Conservation (phyloP, 768 basidiomycete species). For the Tylopilus vinaceipallidus region DNA sequence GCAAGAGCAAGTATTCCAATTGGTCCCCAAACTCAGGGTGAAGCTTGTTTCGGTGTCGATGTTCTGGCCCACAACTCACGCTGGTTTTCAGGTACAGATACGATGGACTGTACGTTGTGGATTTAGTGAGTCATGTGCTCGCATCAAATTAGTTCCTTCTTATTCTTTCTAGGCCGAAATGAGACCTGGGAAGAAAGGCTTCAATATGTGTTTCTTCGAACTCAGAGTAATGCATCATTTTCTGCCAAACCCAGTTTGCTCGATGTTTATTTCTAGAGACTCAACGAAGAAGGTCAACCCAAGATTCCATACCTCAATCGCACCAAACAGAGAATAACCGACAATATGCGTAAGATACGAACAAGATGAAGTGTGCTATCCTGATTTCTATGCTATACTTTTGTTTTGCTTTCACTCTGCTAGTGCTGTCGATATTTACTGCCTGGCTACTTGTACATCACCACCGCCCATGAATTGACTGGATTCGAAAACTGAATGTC, state of each 20-base stretch:
- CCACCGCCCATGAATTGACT: no score
- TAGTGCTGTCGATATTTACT: slow-evolving; percentile 9
- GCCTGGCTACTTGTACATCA: not conserved
- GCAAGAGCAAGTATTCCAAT: slow-evolving; percentile 13
- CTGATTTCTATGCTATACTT: not conserved
- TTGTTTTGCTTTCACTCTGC: not conserved
- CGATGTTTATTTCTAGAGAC: slow-evolving; percentile 14
- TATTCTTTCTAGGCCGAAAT: slow-evolving; percentile 16
- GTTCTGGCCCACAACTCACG: not conserved
- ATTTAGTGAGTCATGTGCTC: slow-evolving; percentile 14
- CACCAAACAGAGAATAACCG: slow-evolving; percentile 16
- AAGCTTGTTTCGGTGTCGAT: not conserved
- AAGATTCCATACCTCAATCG: slow-evolving; percentile 22
- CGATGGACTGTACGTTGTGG: slow-evolving; percentile 32
- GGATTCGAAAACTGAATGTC: no score
- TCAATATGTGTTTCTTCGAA: slow-evolving; percentile 30
- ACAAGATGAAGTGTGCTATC: not conserved
- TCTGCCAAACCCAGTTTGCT: not conserved
- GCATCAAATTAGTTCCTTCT: not conserved
- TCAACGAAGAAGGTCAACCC: slow-evolving; percentile 20
- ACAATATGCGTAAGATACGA: slow-evolving; percentile 1
- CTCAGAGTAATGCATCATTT: slow-evolving; percentile 18
- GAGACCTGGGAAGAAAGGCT: slow-evolving; percentile 19
- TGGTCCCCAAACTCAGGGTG: slow-evolving; percentile 27
- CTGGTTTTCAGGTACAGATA: slow-evolving; percentile 27